phyloP scores from a whole-genome alignment of 2,329 filamentous ascomycete species.

The Pestalotiopsis sp. region DNA sequence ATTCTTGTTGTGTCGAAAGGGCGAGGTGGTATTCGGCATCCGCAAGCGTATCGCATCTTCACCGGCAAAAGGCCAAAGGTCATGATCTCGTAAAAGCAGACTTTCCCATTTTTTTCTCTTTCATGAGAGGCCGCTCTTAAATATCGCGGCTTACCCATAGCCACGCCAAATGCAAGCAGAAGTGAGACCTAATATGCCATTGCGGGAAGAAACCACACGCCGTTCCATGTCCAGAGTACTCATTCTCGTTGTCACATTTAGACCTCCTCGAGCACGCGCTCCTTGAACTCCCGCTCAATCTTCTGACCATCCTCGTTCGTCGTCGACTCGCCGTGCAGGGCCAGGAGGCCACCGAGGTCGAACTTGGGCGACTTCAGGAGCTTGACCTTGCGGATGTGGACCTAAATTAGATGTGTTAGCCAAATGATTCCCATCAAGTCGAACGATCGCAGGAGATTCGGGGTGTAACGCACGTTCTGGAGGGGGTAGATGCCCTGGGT shows the following conservation, averaged over 20 bases:
- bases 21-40: not conserved
- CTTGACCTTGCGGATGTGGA: slow-evolving; percentile 99
- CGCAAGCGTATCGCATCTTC: not conserved
- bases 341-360: slow-evolving; percentile 94
- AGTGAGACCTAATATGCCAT: slow-evolving; percentile 49
- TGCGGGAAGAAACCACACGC: slow-evolving; percentile 47
- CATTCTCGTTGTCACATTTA: slow-evolving; percentile 56
- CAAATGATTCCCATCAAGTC: too few species aligned
- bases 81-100: slow-evolving; percentile 37
- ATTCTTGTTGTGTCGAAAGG: not conserved
- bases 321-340: slow-evolving; percentile 95
- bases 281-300: slow-evolving; percentile 99
- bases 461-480: slow-evolving; percentile 77
- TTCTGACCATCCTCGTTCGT: slow-evolving; percentile 97
- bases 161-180: slow-evolving; percentile 52
- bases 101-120: slow-evolving; percentile 37
- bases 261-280: slow-evolving; percentile 91
- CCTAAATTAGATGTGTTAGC: slow-evolving; percentile 53
- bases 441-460: not conserved
- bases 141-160: slow-evolving; percentile 40
- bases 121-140: slow-evolving; percentile 33
- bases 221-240: slow-evolving; percentile 43
- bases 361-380: slow-evolving; percentile 99
- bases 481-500: slow-evolving; percentile 99
- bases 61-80: slow-evolving; percentile 13